Conservation (phyloP, 78 protist species). For the Dictyostelium purpureum region DNA sequence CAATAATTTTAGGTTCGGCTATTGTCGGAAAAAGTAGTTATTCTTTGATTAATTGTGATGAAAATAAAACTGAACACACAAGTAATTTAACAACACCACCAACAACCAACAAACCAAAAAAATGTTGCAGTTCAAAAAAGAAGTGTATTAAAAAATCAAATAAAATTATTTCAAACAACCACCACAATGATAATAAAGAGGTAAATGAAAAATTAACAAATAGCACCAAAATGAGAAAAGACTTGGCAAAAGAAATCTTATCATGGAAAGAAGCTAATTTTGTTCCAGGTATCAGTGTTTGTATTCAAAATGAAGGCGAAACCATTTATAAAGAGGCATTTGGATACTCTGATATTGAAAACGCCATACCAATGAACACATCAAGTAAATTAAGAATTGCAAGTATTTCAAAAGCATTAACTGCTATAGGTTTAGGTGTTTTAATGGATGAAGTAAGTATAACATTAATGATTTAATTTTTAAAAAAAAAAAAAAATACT, state of each 20-base stretch:
- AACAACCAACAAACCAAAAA: too few relatives aligned
- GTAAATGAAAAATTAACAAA: too few relatives aligned
- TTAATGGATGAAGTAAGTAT: conserved; percentile 17
- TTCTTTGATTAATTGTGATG: too few relatives aligned
- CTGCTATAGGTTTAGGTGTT: conserved; percentile 25
- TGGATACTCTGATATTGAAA: conserved; percentile 52
- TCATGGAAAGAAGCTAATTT: conserved; percentile 35
- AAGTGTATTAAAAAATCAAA: too few relatives aligned
- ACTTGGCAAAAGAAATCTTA: conserved; percentile 9
- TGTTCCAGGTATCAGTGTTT: conserved; percentile 41
- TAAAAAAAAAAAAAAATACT: not conserved
- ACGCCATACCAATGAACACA: conserved; percentile 11
- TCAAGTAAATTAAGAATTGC: conserved; percentile 60
- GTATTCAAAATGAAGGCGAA: conserved; percentile 26
- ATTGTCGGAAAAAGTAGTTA: too few relatives aligned
- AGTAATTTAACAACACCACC: too few relatives aligned
- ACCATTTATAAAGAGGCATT: not conserved
- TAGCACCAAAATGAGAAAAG: not conserved
- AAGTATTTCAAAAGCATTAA: conserved; percentile 38
- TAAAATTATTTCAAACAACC: too few relatives aligned
- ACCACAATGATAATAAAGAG: too few relatives aligned
- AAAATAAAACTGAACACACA: too few relatives aligned
- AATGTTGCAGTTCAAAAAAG: too few relatives aligned
- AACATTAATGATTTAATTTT: not conserved
- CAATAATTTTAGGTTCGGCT: too few relatives aligned